Evolutionary conservation across 495 filamentous ascomycete genomes (phyloP).

Genomic region (Hyaloscypha finlandica): DNA sequence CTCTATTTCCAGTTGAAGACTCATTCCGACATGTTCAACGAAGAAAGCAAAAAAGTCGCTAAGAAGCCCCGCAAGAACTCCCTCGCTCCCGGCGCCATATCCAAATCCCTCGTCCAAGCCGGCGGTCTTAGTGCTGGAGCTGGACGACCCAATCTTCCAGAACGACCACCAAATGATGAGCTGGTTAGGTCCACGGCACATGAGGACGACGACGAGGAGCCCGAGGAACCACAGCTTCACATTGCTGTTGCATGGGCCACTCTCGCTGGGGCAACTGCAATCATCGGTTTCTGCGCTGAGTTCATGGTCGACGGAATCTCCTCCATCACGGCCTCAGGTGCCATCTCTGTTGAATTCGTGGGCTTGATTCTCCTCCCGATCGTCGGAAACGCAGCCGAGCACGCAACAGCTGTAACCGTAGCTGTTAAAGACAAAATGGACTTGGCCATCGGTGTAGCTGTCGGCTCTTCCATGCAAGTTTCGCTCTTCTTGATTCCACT

Average conservation of each 20-base stretch:
- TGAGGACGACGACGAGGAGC: conserved; percentile 59
- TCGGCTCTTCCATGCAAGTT: conserved; percentile 88
- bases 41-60: conserved; percentile 66
- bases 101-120: conserved; percentile 59
- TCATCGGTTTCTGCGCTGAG: conserved; percentile 88
- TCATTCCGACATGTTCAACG: conserved; percentile 73
- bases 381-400: conserved; percentile 86
- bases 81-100: conserved; percentile 58
- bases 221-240: conserved; percentile 64
- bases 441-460: conserved; percentile 78
- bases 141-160: conserved; percentile 43
- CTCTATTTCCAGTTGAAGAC: conserved; percentile 83
- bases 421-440: conserved; percentile 93
- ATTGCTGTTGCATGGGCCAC: conserved; percentile 69
- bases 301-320: conserved; percentile 84
- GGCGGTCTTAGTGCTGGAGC: conserved; percentile 51
- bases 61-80: conserved; percentile 49
- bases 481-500: conserved; percentile 77
- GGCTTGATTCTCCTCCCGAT: conserved; percentile 87
- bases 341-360: conserved; percentile 73
- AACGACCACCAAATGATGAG: conserved; percentile 45
- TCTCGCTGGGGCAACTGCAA: conserved; percentile 68
- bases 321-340: conserved; percentile 57
- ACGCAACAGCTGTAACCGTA: conserved; percentile 84
- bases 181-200: conserved; percentile 48